Base-by-base conservation (phyloP, 257 asterid species). In the Coffea eugenioides region DNA sequence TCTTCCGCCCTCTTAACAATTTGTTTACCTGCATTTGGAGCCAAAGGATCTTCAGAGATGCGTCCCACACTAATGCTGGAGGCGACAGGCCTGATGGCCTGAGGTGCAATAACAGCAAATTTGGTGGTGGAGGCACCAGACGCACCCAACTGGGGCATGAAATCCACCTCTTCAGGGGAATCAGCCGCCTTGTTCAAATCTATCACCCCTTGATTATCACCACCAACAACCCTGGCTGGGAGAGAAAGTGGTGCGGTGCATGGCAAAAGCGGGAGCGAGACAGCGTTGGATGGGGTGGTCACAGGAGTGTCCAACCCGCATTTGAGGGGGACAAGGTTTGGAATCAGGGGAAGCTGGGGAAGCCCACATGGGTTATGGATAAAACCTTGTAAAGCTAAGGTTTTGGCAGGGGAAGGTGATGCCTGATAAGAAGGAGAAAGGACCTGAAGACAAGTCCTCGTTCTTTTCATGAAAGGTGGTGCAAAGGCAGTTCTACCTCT, bases 61-160 rank as follows among this genome's bases (percentile, higher is more conserved):
- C 71, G 52, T 7, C 83, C 81, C 25, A 92, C 89, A 0, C 71
- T 72, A 6, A 94, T 89, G 65, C 62, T 89, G 11, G 99, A 91
- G 4, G 93, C 91, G 15, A 94, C 87, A 7, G 97, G 98, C 1
- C 97, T 87, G 18, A 91, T 88, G 21, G 97, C 96, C 13, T 82
- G 88, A 0, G 98, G 98, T 2, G 92, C 83, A 25, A 95, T 90
- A 2, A 92, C 88, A 1, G 5, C 67, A 5, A 87, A 83, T 71
- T 66, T 83, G 23, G 77, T 76, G 1, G 65, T 57, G 65, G 27
- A 2, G 8, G 25, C 11, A 6, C 9, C 34, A 7, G 92, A 87
- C 62, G 77, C 87, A 21, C 87, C 81, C 48, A 88, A 39, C 23
- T 85, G 91, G 3, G 86, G 85, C 82, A 84, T 72, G 71, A 91